Evolutionary conservation across 2,329 filamentous ascomycete genomes (phyloP).

Genomic region (Xenoacremonium recifei): DNA sequence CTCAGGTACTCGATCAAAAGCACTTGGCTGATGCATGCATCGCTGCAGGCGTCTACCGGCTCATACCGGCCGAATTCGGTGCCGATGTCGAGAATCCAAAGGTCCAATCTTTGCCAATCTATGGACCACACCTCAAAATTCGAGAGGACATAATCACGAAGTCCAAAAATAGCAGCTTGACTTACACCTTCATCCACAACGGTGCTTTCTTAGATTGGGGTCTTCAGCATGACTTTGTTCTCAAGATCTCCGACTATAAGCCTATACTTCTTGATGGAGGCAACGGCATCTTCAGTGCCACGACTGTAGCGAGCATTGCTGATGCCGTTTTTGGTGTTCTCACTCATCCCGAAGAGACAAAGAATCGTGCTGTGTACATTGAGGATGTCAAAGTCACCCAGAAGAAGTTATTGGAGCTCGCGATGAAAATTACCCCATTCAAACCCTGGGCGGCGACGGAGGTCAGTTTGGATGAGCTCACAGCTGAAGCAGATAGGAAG

Average conservation of each 20-base stretch:
- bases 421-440: slow-evolving; percentile 22
- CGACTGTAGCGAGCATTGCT: slow-evolving; percentile 41
- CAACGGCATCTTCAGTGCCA: slow-evolving; percentile 38
- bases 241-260: slow-evolving; percentile 36
- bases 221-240: slow-evolving; percentile 34
- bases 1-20: not conserved
- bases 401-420: slow-evolving; percentile 33
- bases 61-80: not conserved
- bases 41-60: not conserved
- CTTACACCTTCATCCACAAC: slow-evolving; percentile 45
- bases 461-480: not conserved
- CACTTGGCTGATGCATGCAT: not conserved
- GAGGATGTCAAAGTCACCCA: slow-evolving; percentile 39
- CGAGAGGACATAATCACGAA: not conserved
- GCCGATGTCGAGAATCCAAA: not conserved
- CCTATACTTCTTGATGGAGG: slow-evolving; percentile 46
- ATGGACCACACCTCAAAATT: not conserved
- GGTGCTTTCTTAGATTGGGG: slow-evolving; percentile 57
- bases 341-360: slow-evolving; percentile 42
- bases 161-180: not conserved
- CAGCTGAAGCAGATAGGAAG: not conserved
- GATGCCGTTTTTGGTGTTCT: slow-evolving; percentile 44
- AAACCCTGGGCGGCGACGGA: not conserved
- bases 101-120: not conserved
- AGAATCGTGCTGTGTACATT: slow-evolving; percentile 42